phyloP scores from a whole-genome alignment of 176 grass and related monocot species.

The Ananas comosus region DNA sequence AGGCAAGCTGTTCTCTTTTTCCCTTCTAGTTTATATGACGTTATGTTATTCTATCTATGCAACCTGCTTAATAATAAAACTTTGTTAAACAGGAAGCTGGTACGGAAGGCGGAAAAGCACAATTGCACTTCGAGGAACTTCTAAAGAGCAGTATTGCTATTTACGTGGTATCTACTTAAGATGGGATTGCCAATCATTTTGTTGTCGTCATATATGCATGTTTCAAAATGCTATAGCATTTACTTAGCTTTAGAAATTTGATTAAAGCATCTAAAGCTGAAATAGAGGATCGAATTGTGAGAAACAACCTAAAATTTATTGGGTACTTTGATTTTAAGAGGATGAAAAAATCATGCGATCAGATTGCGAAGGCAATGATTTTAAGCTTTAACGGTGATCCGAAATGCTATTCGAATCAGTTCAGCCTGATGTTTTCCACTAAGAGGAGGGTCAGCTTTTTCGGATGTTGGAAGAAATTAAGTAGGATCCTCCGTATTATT shows the following conservation, averaged over 20 bases:
- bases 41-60: background rate
- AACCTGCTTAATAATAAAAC: background rate
- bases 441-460: background rate
- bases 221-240: background rate
- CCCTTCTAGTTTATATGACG: background rate
- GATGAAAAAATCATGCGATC: background rate
- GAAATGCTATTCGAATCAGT: background rate
- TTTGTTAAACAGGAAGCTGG: conserved; percentile 74
- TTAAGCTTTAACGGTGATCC: background rate
- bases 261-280: background rate
- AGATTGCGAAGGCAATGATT: background rate
- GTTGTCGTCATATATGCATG: background rate
- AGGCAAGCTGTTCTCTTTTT: conserved; percentile 33
- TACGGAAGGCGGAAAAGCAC: conserved; percentile 73
- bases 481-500: too few relatives aligned
- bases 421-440: background rate
- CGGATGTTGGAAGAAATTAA: too few relatives aligned
- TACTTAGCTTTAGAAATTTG: background rate
- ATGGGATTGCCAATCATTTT: background rate
- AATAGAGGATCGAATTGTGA: background rate
- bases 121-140: conserved; percentile 88
- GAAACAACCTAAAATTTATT: background rate
- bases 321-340: background rate
- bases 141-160: conserved; percentile 94
- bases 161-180: conserved; percentile 69